These are phyloP conservation scores for Lachancea thermotolerans DNA, from an alignment of 805 yeast species.

Conservation along the genomic window DNA sequence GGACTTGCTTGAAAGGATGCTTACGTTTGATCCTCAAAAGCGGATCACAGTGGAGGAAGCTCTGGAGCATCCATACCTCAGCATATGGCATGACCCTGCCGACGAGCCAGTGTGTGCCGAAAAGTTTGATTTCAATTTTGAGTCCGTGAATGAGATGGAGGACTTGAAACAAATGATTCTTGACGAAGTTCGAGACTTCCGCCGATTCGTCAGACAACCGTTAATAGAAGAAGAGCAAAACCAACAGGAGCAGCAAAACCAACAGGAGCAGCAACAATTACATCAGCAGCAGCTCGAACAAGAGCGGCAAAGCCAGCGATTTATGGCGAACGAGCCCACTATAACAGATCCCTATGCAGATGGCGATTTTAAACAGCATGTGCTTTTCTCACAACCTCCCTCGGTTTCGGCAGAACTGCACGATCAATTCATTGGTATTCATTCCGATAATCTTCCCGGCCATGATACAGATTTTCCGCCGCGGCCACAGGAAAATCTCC, in stretches of 20 bases:
- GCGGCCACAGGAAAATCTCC: slow-evolving; percentile 49
- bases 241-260: slow-evolving; percentile 7
- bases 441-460: slow-evolving; percentile 36
- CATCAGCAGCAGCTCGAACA: slow-evolving; percentile 14
- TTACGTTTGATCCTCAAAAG: slow-evolving; percentile 78
- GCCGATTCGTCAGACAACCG: slow-evolving; percentile 77
- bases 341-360: slow-evolving; percentile 8
- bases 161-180: slow-evolving; percentile 69
- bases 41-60: slow-evolving; percentile 89
- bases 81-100: slow-evolving; percentile 86
- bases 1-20: slow-evolving; percentile 69
- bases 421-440: slow-evolving; percentile 39
- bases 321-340: not conserved
- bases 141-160: slow-evolving; percentile 72
- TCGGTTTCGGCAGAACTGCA: slow-evolving; percentile 19
- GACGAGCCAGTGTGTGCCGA: slow-evolving; percentile 83
- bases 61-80: slow-evolving; percentile 77
- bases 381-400: slow-evolving; percentile 20
- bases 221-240: slow-evolving; percentile 44
- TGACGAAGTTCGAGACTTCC: slow-evolving; percentile 70
- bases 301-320: slow-evolving; percentile 7
- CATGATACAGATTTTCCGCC: slow-evolving; percentile 49
- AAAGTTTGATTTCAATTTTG: slow-evolving; percentile 84
- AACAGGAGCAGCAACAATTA: slow-evolving; percentile 17
- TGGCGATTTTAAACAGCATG: slow-evolving; percentile 14